phyloP scores from a whole-genome alignment of 169 alveolate genomes.

The Eimeria nieschulzi region DNA sequence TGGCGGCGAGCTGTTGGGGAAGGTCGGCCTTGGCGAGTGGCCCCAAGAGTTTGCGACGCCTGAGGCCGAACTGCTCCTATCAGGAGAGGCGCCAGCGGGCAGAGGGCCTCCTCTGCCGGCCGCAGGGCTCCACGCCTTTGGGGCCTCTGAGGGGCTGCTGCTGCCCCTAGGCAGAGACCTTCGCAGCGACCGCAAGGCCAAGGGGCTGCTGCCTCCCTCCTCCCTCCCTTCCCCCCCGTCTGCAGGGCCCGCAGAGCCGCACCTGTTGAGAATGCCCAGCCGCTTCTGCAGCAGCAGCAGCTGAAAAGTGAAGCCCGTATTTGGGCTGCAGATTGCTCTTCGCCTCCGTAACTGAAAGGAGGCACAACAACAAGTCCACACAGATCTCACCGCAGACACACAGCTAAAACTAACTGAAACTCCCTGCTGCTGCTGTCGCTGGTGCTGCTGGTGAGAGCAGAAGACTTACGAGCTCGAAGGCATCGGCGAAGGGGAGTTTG shows the following conservation, averaged over 20 bases:
- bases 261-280: background rate
- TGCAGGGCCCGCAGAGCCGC: no score
- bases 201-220: no score
- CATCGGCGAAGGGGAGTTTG: slow-evolving; percentile 48
- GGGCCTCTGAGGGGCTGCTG: no score
- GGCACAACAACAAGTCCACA: background rate
- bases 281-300: slow-evolving; percentile 64
- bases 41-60: background rate
- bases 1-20: slow-evolving; percentile 1
- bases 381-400: background rate
- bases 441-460: background rate
- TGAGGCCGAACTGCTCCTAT: no score
- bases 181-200: no score
- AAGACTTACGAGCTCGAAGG: slow-evolving; percentile 51
- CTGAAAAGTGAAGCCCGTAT: slow-evolving; percentile 71
- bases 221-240: no score
- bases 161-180: no score
- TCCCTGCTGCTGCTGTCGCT: background rate
- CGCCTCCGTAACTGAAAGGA: slow-evolving; percentile 50
- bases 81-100: no score
- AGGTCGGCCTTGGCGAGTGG: background rate
- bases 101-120: no score
- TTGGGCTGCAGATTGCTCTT: slow-evolving; percentile 67
- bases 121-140: no score
- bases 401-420: background rate